phyloP scores from a whole-genome alignment of 305 asterid species.

The Fraxinus albicans region DNA sequence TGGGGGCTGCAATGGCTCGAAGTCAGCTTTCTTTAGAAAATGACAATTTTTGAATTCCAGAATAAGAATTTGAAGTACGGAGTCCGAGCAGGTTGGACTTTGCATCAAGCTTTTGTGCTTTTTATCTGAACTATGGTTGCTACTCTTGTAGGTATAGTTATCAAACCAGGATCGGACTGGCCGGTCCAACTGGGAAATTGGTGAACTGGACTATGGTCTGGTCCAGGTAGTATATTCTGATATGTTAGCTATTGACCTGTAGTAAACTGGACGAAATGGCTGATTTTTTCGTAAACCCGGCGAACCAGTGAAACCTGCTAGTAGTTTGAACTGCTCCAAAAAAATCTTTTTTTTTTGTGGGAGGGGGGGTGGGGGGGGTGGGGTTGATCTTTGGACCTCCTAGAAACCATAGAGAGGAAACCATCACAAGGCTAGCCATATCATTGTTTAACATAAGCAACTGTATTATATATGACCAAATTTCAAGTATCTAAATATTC shows the following conservation, averaged over 20 bases:
- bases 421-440: background rate
- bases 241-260: background rate
- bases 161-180: background rate
- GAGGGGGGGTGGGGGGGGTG: background rate
- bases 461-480: background rate
- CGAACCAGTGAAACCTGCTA: conserved; percentile 3
- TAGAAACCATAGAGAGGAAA: background rate
- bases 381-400: background rate
- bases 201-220: background rate
- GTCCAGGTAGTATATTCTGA: background rate
- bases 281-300: background rate
- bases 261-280: background rate
- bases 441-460: background rate
- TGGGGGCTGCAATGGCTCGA: background rate
- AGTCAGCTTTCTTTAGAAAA: background rate
- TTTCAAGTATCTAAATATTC: background rate
- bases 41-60: background rate
- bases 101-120: background rate
- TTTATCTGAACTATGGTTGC: background rate
- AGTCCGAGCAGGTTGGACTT: background rate
- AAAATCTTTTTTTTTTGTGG: background rate
- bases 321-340: conserved; percentile 39
- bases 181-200: background rate
- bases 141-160: background rate
- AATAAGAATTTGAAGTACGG: background rate